Evolutionary conservation across 805 yeast genomes (phyloP).

Genomic region (Metschnikowia cubensis): DNA sequence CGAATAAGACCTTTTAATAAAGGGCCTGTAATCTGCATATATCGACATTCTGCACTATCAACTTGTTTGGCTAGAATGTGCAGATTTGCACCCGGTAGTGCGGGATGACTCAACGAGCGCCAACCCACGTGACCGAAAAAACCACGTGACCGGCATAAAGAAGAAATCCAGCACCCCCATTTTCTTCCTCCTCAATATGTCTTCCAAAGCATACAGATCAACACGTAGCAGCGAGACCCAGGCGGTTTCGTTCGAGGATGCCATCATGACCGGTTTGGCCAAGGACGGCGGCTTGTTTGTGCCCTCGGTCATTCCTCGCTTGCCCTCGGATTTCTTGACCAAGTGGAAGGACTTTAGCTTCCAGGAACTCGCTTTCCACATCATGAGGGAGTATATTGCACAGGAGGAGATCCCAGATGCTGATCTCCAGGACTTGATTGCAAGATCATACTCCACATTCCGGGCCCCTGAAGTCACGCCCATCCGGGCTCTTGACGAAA

Average conservation of each 20-base stretch:
- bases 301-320: conserved; percentile 76
- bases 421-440: conserved; percentile 61
- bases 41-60: too few relatives aligned
- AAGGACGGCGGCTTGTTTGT: conserved; percentile 94
- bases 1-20: too few relatives aligned
- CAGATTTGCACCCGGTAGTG: background rate
- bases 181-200: conserved; percentile 4
- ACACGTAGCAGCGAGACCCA: conserved; percentile 60
- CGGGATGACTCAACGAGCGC: conserved; percentile 5
- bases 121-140: background rate
- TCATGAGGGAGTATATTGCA: conserved; percentile 74
- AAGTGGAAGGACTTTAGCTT: conserved; percentile 75
- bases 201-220: conserved; percentile 54
- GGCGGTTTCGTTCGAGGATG: conserved; percentile 69
- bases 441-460: conserved; percentile 84
- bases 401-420: conserved; percentile 66
- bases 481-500: conserved; percentile 55
- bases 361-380: conserved; percentile 81
- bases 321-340: conserved; percentile 51
- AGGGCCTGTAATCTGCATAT: too few relatives aligned
- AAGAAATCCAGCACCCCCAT: background rate
- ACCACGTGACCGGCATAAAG: background rate
- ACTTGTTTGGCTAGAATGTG: background rate
- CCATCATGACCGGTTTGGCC: conserved; percentile 86
- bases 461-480: conserved; percentile 90